Base-by-base conservation (phyloP, 257 asterid species). In the Ophiorrhiza pumila region DNA sequence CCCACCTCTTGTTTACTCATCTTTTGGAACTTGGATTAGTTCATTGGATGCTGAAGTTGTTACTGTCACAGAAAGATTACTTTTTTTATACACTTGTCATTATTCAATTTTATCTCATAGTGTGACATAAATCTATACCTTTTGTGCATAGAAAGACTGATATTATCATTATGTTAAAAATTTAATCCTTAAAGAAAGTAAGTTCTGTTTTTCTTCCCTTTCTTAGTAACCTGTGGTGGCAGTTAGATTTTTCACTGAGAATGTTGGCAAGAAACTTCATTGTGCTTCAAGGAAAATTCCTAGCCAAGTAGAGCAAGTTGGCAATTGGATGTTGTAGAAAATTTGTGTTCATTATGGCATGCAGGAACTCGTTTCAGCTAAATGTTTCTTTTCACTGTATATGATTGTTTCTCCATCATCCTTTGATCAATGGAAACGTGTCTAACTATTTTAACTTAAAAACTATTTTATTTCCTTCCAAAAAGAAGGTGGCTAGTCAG, bases 401-500 rank as follows among this genome's bases (percentile, higher is more conserved):
- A 68, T 29, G 17, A 34, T 69, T 69, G 62, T 52, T 69, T 34
- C 32, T 50, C 35, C 63, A 69, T 20, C 60, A 11, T 50, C 22
- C 20, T 31, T 14, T 52, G 34, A 20, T 52, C 62, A 23, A 34
- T 9, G 62, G 35, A 69, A 35, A 69, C 62, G 49, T 69, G 73
- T 50, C 23, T 32, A 34, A 23, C 35, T 34, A 35, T 69, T 31
- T 52, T 50, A 32, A 27, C 22, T 9, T 2, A 34, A 12, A 68
- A 12, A 68, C n/a, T 52, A 35, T 50, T 69, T 32, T 68, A 47
- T 47, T 50, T 52, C 62, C 34, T 49, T 42, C 20, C n/a, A 73
- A 78, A 41, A 46, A 52, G 78, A 74, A 63, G 77, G 83, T 69
- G 56, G 79, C 63, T 34, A 11, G 71, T 72, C 62, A 31, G 57